These are phyloP conservation scores for Zasmidium citrigriseum DNA, from an alignment of 2,329 filamentous ascomycete genomes.

Conservation along the genomic window DNA sequence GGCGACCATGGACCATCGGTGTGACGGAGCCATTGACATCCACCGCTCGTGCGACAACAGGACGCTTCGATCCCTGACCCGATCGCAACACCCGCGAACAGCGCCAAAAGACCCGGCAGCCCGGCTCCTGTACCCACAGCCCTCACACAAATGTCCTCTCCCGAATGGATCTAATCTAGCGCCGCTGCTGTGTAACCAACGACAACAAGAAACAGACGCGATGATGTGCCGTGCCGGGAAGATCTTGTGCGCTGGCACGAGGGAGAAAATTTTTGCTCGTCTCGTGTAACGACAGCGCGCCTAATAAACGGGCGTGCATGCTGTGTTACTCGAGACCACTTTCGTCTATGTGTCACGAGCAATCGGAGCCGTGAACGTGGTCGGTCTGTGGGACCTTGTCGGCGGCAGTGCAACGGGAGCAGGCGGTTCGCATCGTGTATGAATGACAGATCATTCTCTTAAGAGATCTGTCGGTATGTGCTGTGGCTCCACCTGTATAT, in stretches of 20 bases:
- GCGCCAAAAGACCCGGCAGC: neutral
- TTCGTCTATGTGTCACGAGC: neutral
- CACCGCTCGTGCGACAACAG: slow-evolving; percentile 3
- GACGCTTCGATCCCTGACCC: neutral
- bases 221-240: neutral
- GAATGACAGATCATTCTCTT: neutral
- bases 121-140: slow-evolving; percentile 1
- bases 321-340: neutral
- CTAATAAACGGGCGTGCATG: neutral
- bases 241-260: neutral
- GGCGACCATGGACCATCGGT: neutral
- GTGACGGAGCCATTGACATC: neutral
- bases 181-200: neutral
- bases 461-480: too few relatives aligned
- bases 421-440: neutral
- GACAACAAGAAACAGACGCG: neutral
- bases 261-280: neutral
- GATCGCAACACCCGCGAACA: neutral
- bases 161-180: neutral
- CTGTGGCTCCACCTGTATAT: too few relatives aligned
- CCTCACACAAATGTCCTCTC: neutral
- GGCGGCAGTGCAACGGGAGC: neutral
- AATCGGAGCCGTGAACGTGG: neutral
- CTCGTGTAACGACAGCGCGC: neutral
- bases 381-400: neutral